Conservation (phyloP, 208 protist species). For the Strigomonas oncopelti region DNA sequence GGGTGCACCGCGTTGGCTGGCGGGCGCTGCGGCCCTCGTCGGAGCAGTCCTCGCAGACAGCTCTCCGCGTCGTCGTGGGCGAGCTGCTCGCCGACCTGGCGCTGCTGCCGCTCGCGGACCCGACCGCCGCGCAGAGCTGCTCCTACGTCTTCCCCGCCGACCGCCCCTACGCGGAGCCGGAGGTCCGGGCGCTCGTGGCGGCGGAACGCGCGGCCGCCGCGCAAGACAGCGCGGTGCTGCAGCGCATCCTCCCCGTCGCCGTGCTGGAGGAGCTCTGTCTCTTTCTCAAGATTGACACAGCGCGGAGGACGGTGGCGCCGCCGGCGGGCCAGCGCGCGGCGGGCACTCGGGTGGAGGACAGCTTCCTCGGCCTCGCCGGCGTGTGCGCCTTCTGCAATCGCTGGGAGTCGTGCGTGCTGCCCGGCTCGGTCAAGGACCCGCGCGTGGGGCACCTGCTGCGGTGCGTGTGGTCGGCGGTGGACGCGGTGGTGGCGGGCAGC, state of each 20-base stretch:
- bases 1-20: slow-evolving; percentile 37
- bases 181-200: neutral
- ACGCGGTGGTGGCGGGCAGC: slow-evolving; percentile 24
- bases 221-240: slow-evolving; percentile 26
- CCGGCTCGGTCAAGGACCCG: slow-evolving; percentile 37
- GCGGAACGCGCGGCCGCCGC: slow-evolving; percentile 8
- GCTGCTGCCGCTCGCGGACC: slow-evolving; percentile 46
- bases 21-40: slow-evolving; percentile 29
- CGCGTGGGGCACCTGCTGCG: slow-evolving; percentile 38
- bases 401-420: slow-evolving; percentile 44
- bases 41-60: slow-evolving; percentile 49
- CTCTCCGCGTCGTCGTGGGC: slow-evolving; percentile 56
- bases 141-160: slow-evolving; percentile 15
- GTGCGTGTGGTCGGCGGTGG: slow-evolving; percentile 46
- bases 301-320: slow-evolving; percentile 3
- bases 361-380: slow-evolving; percentile 66
- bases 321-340: neutral
- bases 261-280: slow-evolving; percentile 64
- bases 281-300: slow-evolving; percentile 26
- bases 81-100: slow-evolving; percentile 67
- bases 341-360: slow-evolving; percentile 20
- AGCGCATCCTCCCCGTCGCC: slow-evolving; percentile 44
- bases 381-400: slow-evolving; percentile 57
- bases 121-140: slow-evolving; percentile 15
- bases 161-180: neutral